Conservation (phyloP, 2,329 filamentous ascomycete species). For the Fragosphaeria purpurea region DNA sequence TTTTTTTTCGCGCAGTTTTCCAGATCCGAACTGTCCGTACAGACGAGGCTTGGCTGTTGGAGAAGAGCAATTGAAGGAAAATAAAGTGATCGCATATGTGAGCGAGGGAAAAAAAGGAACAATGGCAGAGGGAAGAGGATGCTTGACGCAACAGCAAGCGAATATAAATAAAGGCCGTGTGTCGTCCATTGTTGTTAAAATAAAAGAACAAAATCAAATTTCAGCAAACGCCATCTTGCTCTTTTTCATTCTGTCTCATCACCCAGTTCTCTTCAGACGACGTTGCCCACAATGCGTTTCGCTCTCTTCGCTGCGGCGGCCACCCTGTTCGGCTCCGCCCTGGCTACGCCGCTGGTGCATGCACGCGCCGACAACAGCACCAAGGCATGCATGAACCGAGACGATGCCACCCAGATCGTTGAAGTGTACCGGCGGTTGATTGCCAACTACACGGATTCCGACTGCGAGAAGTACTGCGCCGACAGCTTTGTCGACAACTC, state of each 20-base stretch:
- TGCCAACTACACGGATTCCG: slow-evolving; percentile 19
- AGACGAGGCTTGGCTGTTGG: no score
- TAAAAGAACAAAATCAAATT: no score
- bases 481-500: slow-evolving; percentile 21
- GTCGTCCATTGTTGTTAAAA: no score
- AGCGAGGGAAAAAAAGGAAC: no score
- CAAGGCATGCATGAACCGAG: slow-evolving; percentile 1
- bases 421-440: slow-evolving; percentile 21
- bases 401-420: slow-evolving; percentile 19
- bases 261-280: not conserved
- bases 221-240: no score
- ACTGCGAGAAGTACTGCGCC: slow-evolving; percentile 21
- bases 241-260: no score
- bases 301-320: slow-evolving; percentile 3
- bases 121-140: not conserved
- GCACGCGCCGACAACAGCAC: slow-evolving; percentile 1
- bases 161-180: not conserved
- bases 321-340: slow-evolving; percentile 5
- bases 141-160: not conserved
- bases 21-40: not conserved
- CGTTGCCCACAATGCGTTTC: slow-evolving; percentile 3
- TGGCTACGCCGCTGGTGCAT: not conserved
- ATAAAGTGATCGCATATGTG: no score
- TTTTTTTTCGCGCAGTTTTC: slow-evolving; percentile 1
- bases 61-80: no score